Percentiles rank a stretch among this genome's conserved stretches.
These are phyloP conservation scores for Quercus phellos DNA, from an alignment of 331 rosid genomes.

Conservation along the genomic window DNA sequence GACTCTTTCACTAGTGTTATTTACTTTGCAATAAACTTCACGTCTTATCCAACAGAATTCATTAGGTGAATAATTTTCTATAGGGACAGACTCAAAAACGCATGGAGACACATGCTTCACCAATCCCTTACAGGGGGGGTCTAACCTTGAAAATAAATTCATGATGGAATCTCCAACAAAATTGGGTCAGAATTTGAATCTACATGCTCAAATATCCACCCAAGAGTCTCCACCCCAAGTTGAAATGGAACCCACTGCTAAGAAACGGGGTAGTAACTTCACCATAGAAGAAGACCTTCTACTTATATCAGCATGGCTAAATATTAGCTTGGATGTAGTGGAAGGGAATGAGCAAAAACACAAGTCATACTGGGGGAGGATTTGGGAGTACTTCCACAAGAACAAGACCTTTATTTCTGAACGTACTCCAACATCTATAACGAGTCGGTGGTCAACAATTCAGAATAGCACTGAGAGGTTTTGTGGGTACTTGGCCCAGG, in stretches of 20 bases:
- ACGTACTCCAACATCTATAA: background rate
- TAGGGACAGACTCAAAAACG: too few species aligned
- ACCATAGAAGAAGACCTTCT: background rate
- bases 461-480: background rate
- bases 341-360: background rate
- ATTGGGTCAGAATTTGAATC: background rate
- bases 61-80: too few species aligned
- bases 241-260: background rate
- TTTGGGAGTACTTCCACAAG: background rate
- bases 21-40: too few species aligned
- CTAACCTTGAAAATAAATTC: too few species aligned
- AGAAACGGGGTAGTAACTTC: background rate
- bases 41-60: too few species aligned
- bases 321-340: background rate
- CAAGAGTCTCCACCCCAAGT: background rate
- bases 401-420: background rate
- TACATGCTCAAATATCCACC: background rate
- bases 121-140: too few species aligned
- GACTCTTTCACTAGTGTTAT: too few species aligned
- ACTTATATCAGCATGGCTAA: background rate
- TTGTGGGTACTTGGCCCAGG: background rate
- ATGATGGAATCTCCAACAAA: too few species aligned
- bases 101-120: too few species aligned
- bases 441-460: background rate
- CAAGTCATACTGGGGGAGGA: background rate